Evolutionary conservation across 1,284 basidiomycete genomes (phyloP).

Genomic region (Sanghuangporus weigelae): DNA sequence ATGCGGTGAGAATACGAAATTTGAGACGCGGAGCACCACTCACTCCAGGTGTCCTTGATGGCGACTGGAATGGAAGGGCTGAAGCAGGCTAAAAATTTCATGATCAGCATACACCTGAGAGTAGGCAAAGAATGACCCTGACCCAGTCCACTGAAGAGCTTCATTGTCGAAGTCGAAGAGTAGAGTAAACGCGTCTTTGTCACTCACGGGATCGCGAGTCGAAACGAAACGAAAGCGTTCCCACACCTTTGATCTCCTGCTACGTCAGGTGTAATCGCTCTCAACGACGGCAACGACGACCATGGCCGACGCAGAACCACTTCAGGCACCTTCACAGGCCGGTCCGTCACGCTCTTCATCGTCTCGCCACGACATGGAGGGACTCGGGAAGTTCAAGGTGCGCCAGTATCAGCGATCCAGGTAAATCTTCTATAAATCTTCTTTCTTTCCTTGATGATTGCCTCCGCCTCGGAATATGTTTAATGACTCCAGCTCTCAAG

Average conservation of each 20-base stretch:
- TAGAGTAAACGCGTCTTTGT: not conserved
- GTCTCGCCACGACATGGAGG: constrained; percentile 8
- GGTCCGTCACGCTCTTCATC: constrained; percentile 1
- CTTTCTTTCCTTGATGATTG: not conserved
- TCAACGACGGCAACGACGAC: not conserved
- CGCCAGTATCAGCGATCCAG: not conserved
- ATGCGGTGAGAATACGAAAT: not conserved
- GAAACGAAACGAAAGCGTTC: too few species aligned
- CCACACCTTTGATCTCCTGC: not conserved
- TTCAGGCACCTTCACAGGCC: not conserved
- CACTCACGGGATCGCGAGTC: not conserved
- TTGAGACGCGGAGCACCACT: not conserved
- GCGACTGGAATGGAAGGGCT: constrained; percentile 16
- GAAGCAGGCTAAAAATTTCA: constrained; percentile 16
- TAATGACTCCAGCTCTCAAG: not conserved
- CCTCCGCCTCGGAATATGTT: not conserved
- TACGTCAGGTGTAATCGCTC: not conserved
- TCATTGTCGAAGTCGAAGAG: constrained; percentile 4
- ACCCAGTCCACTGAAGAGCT: constrained; percentile 14
- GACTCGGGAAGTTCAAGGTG: constrained; percentile 14
- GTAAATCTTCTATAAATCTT: not conserved
- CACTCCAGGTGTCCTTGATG: constrained; percentile 17
- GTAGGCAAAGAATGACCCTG: not conserved
- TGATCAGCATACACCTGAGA: not conserved
- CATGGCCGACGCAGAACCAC: constrained; percentile 1